A percentile compares a stretch with the other conserved stretches of the same genome.
Conservation (phyloP, 441 rosid genomes). For the Theobroma grandiflorum region DNA sequence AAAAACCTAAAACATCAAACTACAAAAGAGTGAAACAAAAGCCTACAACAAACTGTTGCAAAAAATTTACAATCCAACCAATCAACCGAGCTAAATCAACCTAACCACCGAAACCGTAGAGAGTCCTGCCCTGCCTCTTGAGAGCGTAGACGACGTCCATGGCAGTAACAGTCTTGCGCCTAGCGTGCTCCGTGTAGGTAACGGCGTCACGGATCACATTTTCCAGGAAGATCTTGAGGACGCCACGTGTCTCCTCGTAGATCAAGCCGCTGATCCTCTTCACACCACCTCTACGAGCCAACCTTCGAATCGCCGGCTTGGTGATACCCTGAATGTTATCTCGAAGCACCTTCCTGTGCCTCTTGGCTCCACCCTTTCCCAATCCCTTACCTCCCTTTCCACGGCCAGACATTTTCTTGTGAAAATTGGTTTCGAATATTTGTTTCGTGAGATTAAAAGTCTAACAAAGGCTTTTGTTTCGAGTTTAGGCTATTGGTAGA, state of each 20-base stretch:
- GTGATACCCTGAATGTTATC: slow-evolving; percentile 25
- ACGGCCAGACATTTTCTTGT: slow-evolving; percentile 20
- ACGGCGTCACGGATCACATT: slow-evolving; percentile 25
- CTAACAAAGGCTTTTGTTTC: too few relatives aligned
- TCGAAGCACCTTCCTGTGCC: slow-evolving; percentile 25
- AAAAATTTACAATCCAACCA: neutral
- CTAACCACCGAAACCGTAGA: slow-evolving; percentile 28
- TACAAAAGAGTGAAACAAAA: neutral
- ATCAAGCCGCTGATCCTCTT: slow-evolving; percentile 24
- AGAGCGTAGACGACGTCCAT: slow-evolving; percentile 26
- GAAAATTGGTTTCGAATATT: too few relatives aligned
- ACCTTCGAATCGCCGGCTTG: slow-evolving; percentile 21
- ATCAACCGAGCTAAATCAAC: neutral
- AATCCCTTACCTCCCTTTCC: slow-evolving; percentile 26
- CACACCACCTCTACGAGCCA: slow-evolving; percentile 23
- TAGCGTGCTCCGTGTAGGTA: slow-evolving; percentile 22
- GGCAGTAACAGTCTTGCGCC: slow-evolving; percentile 27
- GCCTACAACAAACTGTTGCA: neutral
- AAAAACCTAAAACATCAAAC: neutral
- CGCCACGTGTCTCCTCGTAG: slow-evolving; percentile 25
- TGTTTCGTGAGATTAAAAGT: too few relatives aligned
- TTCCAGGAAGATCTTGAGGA: slow-evolving; percentile 22
- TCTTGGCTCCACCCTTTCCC: slow-evolving; percentile 27
- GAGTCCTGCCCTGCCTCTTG: slow-evolving; percentile 28
- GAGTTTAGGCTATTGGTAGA: neutral